Evolutionary conservation across 331 rosid species (phyloP), one percentile per base, ranked within the genome.

Genomic region (Saraca asoca): DNA sequence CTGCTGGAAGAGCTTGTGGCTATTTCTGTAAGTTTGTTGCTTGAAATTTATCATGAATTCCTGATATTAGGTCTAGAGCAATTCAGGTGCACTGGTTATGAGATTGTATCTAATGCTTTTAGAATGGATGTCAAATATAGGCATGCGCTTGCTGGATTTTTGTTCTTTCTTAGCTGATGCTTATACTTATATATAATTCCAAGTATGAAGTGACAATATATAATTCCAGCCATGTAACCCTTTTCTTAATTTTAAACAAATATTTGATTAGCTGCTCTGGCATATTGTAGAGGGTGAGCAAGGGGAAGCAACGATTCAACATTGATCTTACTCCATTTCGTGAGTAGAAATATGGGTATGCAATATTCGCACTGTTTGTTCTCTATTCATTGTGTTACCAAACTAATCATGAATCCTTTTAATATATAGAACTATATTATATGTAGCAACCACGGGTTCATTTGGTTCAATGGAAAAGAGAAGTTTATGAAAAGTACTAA

Each of bases 271-370:
- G 51, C 64, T 55, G 3, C 24, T 41, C 69, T 74, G 51, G 7
- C 51, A 51, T 49, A 29, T 73, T 79, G 51, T 51, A 93, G 98
- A 83, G 86, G 74, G 95, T 79, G 43, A 90, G 88, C 95, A 93
- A 87, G 80, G 95, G 98, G 69, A 90, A 85, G 83, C 87, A 85
- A 53, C 79, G 12, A 6, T 85, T 87, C 80, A 82, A 85, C 72
- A 87, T 93, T 70, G 95, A 93, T 80, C 88, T 89, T 80, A 74
- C 96, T 2, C 95, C 98, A 33, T 84, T 79, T 79, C 74, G 73
- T 48, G 90, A 84, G 51, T 89, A 83, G 81, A 69, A 57, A 37
- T 24, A 24, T 1, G 3, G 31, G 31, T 24, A 1, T 1, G 31
- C 31, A 24, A 3, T 24, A n/a, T 24, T 24, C 31, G 1, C 31